These are phyloP conservation scores for Trichoderma aggressivum DNA, from an alignment of 2,329 filamentous ascomycete genomes.

Conservation along the genomic window DNA sequence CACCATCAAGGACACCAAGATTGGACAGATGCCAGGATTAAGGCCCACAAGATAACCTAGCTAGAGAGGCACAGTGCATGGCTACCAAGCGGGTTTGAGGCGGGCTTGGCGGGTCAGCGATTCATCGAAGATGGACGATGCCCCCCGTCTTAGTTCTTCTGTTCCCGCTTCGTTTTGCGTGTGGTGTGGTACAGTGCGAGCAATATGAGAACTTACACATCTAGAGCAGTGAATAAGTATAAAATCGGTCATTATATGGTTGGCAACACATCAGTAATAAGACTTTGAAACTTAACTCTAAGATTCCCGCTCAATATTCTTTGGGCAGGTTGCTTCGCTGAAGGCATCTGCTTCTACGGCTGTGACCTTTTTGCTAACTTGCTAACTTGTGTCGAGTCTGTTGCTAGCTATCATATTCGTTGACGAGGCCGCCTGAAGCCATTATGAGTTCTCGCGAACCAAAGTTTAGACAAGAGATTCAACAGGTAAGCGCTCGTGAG, in stretches of 20 bases:
- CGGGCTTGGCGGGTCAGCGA: not conserved
- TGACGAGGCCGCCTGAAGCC: not conserved
- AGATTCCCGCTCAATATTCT: not conserved
- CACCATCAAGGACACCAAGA: not conserved
- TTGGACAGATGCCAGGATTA: not conserved
- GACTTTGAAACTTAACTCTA: not conserved
- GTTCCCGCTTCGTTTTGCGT: not conserved
- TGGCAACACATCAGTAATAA: not conserved
- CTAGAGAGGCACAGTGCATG: not conserved
- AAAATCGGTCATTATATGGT: not conserved
- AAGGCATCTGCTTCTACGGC: not conserved
- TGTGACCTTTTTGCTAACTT: not conserved
- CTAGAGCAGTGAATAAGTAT: not conserved
- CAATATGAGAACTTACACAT: not conserved
- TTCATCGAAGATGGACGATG: not conserved
- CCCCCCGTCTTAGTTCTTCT: not conserved
- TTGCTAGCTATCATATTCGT: not conserved
- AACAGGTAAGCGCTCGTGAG: not conserved
- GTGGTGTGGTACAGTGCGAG: not conserved
- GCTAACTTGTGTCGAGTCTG: not conserved
- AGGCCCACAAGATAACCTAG: not conserved
- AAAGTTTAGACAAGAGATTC: not conserved
- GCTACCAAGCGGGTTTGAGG: not conserved
- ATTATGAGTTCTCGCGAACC: not conserved
- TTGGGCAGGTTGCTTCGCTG: not conserved